Evolutionary conservation across 345 rosid genomes (phyloP).

Genomic region (Psidium guajava): DNA sequence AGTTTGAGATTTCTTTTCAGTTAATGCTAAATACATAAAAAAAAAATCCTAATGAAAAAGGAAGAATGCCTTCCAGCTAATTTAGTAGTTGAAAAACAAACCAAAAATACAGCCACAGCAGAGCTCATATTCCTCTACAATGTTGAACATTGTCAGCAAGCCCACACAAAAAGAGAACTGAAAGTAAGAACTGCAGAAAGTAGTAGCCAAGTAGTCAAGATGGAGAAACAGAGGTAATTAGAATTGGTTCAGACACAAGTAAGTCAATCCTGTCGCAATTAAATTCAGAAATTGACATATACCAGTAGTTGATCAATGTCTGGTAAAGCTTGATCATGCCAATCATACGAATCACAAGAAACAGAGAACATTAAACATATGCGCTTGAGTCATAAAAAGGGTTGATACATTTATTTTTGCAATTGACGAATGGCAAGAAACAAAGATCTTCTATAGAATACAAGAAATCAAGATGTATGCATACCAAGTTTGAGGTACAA

Average conservation of each 20-base stretch:
- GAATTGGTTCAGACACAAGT: not conserved
- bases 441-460: not conserved
- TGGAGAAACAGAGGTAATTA: not conserved
- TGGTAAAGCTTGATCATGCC: not conserved
- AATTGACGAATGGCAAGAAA: not conserved
- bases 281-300: not conserved
- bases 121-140: not conserved
- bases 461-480: constrained; percentile 1
- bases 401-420: not conserved
- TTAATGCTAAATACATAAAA: not conserved
- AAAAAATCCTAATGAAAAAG: not conserved
- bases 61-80: not conserved
- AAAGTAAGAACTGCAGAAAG: not conserved
- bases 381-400: not conserved
- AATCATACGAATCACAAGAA: not conserved
- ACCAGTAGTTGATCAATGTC: not conserved
- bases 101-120: not conserved
- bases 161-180: not conserved
- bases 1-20: not conserved
- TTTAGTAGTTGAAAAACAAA: not conserved
- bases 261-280: not conserved
- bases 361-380: not conserved
- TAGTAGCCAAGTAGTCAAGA: not conserved
- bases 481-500: constrained; percentile 69
- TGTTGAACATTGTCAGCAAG: not conserved